Evolutionary conservation across 257 asterid genomes (phyloP), one percentile per base, ranked within the genome.

Genomic region (Rehmannia glutinosa): DNA sequence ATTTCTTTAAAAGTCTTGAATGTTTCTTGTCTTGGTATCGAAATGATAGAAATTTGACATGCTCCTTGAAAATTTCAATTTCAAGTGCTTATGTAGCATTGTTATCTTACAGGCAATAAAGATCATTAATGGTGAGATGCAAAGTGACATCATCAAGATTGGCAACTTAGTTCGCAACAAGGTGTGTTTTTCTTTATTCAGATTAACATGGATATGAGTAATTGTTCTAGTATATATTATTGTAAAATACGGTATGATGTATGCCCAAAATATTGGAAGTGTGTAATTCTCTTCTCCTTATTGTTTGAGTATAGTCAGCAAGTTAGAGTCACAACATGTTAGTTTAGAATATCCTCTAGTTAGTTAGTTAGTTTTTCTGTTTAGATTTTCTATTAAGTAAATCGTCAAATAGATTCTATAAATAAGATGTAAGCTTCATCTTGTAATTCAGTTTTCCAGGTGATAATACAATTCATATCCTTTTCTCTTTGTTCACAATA

Each of bases 81-180:
- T 16, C 32, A 21, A 58, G 52, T 47, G 43, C 74, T 46, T n/a
- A 58, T 11, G 6, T 12, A 19, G 19, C 25, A 30, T 54, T 70
- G 16, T 72, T 17, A 24, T 63, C 53, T 73, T 32, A 12, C 80
- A 88, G 96, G 96, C 96, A 20, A 79, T 85, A 69, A 88, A 88
- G 79, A 78, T 88, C 72, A 76, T 88, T 70, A 78, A 86, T 80
- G 96, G 85, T 80, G 96, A 88, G 79, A 88, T 88, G 86, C 93
- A 83, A 64, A 85, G 96, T 25, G 93, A 88, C 80, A 66, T 88
- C 39, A 85, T 88, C 75, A 85, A 88, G 85, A 78, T 85, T 41
- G 93, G 90, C 47, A 78, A 62, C 81, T 52, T 88, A 82, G 92
- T 85, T 50, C 87, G 90, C 50, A 83, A 75, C 65, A 88, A 88